Evolutionary conservation across 805 yeast species (phyloP).

Genomic region (Schizosaccharomyces octosporus): DNA sequence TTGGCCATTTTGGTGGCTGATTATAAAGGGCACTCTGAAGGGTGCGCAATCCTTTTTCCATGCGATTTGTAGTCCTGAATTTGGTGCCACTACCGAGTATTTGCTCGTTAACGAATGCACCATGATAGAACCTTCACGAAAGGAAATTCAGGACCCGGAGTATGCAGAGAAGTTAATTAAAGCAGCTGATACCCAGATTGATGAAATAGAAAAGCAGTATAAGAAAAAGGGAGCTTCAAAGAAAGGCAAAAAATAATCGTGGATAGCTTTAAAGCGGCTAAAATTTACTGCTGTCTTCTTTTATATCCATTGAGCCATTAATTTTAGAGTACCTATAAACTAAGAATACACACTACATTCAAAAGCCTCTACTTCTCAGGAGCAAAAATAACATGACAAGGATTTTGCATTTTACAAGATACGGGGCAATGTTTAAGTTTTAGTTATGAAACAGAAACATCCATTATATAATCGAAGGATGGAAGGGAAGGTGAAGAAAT

Average conservation of each 20-base stretch:
- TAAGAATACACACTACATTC: too few species aligned
- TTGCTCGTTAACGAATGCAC: background rate
- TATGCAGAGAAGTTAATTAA: background rate
- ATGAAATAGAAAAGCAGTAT: background rate
- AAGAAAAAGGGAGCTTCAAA: background rate
- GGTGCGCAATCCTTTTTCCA: conserved; percentile 62
- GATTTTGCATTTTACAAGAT: too few species aligned
- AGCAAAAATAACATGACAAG: too few species aligned
- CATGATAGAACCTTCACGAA: background rate
- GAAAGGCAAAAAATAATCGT: background rate
- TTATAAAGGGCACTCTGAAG: conserved; percentile 46
- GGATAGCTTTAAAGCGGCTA: too few species aligned
- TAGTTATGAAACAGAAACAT: too few species aligned
- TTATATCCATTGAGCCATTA: too few species aligned
- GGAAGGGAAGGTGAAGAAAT: too few species aligned
- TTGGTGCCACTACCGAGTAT: background rate
- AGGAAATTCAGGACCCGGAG: background rate
- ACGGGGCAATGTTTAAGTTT: too few species aligned
- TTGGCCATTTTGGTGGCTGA: conserved; percentile 65
- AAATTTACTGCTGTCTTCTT: too few species aligned
- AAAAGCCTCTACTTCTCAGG: too few species aligned
- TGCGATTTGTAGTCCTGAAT: conserved; percentile 46
- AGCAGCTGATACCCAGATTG: background rate
- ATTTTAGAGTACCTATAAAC: too few species aligned
- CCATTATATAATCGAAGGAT: too few species aligned